Evolutionary conservation across 2,329 filamentous ascomycete species (phyloP), one percentile per base, ranked within the genome.

Genomic region (Aspergillus versicolor): DNA sequence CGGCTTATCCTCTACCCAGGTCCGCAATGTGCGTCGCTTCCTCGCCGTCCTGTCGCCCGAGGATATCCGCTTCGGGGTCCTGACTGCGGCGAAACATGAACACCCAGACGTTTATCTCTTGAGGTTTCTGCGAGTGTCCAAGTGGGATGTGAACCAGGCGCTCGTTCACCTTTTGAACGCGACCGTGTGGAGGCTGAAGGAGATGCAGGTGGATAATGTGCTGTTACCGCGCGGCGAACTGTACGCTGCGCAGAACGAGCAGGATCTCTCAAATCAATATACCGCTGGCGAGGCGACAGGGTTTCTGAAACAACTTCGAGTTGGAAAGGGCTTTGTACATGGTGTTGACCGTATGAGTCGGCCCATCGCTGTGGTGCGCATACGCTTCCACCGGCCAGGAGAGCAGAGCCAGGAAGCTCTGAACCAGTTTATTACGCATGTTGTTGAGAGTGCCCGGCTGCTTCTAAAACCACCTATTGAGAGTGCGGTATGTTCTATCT

Each of bases 101-200:
- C 86, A 96, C 70, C 93, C 93, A 0, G 93, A 97, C 74, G 89
- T 87, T 1, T 78, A 93, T 15, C 77, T 92, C 17, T 77, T 95
- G 45, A 86, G 91, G 37, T 95, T 93, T 70, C 78, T 95, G 50
- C 81, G 91, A 45, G 90, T 90, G 17, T 81, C 90, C 40, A 94
- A 94, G 75, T 97, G 93, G 92, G 90, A 97, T 68, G 86, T 96
- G 5, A 88, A 95, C 38, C 90, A 90, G 70, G 92, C 93, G 2
- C 81, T 96, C 24, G 83, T 94, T 58, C 97, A 97, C 91, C 79
- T 96, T 72, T 82, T 97, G 37, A 89, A 90, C 2, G 93, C 92
- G 0, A 89, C 97, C 83, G 87, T 90, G 71, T 97, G 93, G 93
- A 85, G 93, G 57, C 77, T 84, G 47, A 82, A 84, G 27, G 89